Conservation (phyloP, 106 monocot species). For the Vanilla planifolia region DNA sequence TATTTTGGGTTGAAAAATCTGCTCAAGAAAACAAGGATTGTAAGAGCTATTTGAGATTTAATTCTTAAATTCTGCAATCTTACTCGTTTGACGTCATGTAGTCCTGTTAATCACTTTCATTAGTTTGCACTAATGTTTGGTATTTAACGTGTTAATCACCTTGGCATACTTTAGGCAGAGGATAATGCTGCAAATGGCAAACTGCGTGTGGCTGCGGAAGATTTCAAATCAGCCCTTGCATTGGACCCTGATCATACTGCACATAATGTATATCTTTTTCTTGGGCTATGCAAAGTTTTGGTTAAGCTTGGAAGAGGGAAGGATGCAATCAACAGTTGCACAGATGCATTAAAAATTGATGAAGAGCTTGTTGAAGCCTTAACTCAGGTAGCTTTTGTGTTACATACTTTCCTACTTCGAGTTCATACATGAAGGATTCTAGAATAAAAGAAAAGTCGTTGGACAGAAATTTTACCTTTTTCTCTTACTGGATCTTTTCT, state of each 20-base stretch:
- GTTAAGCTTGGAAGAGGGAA: constrained; percentile 96
- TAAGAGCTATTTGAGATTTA: constrained; percentile 20
- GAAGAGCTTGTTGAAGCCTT: constrained; percentile 86
- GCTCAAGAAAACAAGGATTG: constrained; percentile 84
- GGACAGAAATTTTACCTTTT: no score
- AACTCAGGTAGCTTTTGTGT: constrained; percentile 73
- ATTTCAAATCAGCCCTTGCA: constrained; percentile 76
- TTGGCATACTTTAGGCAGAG: constrained; percentile 57
- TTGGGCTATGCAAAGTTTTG: constrained; percentile 81
- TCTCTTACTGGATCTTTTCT: no score
- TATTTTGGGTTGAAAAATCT: constrained; percentile 98
- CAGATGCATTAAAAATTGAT: constrained; percentile 82
- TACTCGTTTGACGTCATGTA: background rate
- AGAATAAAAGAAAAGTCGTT: no score
- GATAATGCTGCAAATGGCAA: constrained; percentile 90
- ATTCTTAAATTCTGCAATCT: background rate
- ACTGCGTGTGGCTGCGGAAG: constrained; percentile 76
- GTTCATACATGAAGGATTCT: no score
- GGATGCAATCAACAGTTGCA: constrained; percentile 77
- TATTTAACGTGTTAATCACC: background rate
- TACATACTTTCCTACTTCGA: no score
- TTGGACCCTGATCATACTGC: constrained; percentile 69
- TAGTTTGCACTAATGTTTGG: no score
- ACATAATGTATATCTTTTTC: constrained; percentile 86
- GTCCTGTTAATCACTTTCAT: background rate